Conservation (phyloP, 2,329 filamentous ascomycete genomes). For the Colletotrichum zoysiae region DNA sequence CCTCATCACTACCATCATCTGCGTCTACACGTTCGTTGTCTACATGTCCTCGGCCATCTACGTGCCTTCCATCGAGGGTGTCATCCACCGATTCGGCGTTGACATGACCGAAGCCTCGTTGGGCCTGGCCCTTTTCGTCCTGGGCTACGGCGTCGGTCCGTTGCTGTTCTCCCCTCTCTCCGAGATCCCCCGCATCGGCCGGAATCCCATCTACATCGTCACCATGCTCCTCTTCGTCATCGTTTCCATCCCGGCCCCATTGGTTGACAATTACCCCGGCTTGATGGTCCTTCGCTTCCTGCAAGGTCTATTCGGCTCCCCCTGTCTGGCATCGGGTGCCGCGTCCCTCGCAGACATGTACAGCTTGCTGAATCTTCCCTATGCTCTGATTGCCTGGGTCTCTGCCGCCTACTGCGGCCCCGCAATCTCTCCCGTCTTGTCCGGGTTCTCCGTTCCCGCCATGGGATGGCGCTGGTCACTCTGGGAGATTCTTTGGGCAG, state of each 20-base stretch:
- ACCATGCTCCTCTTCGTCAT: conserved; percentile 78
- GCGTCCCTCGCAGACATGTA: conserved; percentile 67
- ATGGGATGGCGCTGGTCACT: conserved; percentile 74
- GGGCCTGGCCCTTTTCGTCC: conserved; percentile 72
- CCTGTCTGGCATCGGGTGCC: conserved; percentile 71
- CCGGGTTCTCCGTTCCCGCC: conserved; percentile 69
- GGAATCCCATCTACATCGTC: conserved; percentile 75
- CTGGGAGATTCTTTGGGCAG: conserved; percentile 73
- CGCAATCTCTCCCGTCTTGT: conserved; percentile 68
- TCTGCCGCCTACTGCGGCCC: conserved; percentile 56
- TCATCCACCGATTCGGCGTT: conserved; percentile 67
- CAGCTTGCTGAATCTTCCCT: conserved; percentile 66
- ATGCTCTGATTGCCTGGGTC: conserved; percentile 71
- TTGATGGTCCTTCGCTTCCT: conserved; percentile 75
- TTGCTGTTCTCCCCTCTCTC: conserved; percentile 74
- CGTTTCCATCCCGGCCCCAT: conserved; percentile 72
- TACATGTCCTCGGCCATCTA: conserved; percentile 65
- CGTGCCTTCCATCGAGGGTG: conserved; percentile 58
- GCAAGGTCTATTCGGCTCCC: conserved; percentile 75
- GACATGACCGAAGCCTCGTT: conserved; percentile 64
- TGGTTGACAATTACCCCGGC: conserved; percentile 72
- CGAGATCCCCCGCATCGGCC: conserved; percentile 75
- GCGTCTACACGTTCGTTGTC: conserved; percentile 71
- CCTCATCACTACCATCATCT: conserved; percentile 59
- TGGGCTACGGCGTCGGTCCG: conserved; percentile 74